Base-by-base conservation (phyloP, 2,329 filamentous ascomycete genomes). In the Madurella fahalii region DNA sequence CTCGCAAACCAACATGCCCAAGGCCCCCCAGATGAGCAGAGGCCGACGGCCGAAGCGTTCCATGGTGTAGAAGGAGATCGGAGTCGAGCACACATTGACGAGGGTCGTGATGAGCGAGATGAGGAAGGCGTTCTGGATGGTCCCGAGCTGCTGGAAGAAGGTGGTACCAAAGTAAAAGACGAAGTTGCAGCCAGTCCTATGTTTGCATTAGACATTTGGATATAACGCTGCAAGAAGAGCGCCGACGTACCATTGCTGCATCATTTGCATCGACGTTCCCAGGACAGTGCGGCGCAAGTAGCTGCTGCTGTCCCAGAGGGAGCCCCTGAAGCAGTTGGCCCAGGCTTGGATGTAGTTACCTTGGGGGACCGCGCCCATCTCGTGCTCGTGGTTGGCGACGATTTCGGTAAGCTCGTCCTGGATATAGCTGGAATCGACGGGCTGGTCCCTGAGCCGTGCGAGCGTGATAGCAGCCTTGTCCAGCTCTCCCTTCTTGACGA, bases 61-160 rank as follows among this genome's bases (percentile, higher is more conserved):
- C 58, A 90, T 81, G 30, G 81, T 81, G 69, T 77, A 87, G 78
- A 90, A 89, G 18, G 86, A 87, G 65, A 89, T 70, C 0, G 86
- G 86, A 0, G 87, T 90, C 9, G 84, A 85, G 72, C 75, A 76
- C 49, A 90, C 86, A 70, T 90, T 90, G 73, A 90, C 84, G 16
- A 89, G 75, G 50, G 84, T 88, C 60, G 85, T 87, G 72, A 90
- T 82, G 64, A 90, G 74, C 51, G 80, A 82, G 68, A 89, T 85
- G 63, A 89, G 71, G 77, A 90, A 91, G 30, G 81, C 77, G 72
- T 89, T 84, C 41, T 67, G 61, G 64, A 90, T 85, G 53, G 82
- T 81, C 63, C 81, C 80, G 18, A 83, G 79, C 49, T 81, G 77
- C 66, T 82, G 74, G 74, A 90, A 85, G 79, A 89, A 89, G 40